Evolutionary conservation across 1,284 basidiomycete genomes (phyloP), one percentile per base, ranked within the genome.

Genomic region (Heterobasidion annosum): DNA sequence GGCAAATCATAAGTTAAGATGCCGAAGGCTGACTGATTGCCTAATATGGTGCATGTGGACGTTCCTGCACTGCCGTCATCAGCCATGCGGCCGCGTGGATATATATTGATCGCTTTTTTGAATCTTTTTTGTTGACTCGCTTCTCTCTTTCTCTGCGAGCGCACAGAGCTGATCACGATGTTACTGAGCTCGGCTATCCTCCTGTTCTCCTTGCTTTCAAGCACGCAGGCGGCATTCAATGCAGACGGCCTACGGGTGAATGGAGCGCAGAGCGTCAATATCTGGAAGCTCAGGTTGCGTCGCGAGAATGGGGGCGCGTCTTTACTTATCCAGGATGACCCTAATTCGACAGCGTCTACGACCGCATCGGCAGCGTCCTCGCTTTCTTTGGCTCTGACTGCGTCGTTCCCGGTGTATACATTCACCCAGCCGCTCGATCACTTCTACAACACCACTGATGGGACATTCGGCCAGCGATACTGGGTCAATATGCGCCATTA

Each of bases 401-500:
- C 64, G 40, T 73, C 76, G 51, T 87, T 87, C 63, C 70, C 72
- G 8, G 73, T 74, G 2, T 77, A 78, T 52, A 92, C 84, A 74
- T 91, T 95, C 69, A 72, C 77, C 54, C 94, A 97, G 66, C 91
- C 89, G 0, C 70, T 95, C 51, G 91, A 95, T 66, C 94, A 98
- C 65, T 84, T 85, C 58, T 72, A 75, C 43, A 66, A 68, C 18
- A 70, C 67, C 25, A 73, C 71, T 18, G 70, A 71, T 19, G 73
- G 76, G 53, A 83, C 78, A 2, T 91, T 85, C 67, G 68, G 71
- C 50, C 88, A 91, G 64, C 77, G 89, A 32, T 98, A 93, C 70
- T 98, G 94, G 93, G 76, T 94, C 49, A 93, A 87, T 65, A 80
- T 81, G n/a, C 79, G 87, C 35, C 83, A 91, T 67, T 98, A 96